Conservation (phyloP, 805 yeast species). For the Candida tammaniensis region DNA sequence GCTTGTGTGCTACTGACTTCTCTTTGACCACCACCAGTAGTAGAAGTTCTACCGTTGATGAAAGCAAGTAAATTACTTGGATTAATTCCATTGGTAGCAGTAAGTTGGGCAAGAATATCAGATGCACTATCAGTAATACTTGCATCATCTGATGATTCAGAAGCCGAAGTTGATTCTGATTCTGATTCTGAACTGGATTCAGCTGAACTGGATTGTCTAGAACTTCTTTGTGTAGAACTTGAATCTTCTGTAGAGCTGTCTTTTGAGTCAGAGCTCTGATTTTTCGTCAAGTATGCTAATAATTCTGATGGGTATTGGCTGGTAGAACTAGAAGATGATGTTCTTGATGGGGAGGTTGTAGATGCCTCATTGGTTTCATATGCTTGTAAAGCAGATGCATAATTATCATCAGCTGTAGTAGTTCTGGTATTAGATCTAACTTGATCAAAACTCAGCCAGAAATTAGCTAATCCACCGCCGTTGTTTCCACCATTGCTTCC, state of each 20-base stretch:
- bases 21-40: neutral
- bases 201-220: neutral
- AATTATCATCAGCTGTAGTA: slow-evolving; percentile 1
- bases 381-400: neutral
- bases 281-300: slow-evolving; percentile 6
- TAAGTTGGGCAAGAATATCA: no score
- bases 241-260: neutral
- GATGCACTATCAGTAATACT: neutral
- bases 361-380: neutral
- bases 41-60: slow-evolving; percentile 4
- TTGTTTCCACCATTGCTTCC: slow-evolving; percentile 1
- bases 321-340: slow-evolving; percentile 1
- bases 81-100: neutral
- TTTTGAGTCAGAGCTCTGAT: neutral
- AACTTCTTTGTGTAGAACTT: neutral
- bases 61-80: slow-evolving; percentile 7
- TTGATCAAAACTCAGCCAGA: slow-evolving; percentile 11
- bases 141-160: neutral
- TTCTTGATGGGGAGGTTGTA: neutral
- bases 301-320: slow-evolving; percentile 9
- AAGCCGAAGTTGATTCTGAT: neutral
- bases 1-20: slow-evolving; percentile 1
- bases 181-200: slow-evolving; percentile 1
- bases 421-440: slow-evolving; percentile 1
- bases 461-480: slow-evolving; percentile 3